Base-by-base conservation (phyloP, 1,284 basidiomycete genomes). In the Trichosporon sp. region DNA sequence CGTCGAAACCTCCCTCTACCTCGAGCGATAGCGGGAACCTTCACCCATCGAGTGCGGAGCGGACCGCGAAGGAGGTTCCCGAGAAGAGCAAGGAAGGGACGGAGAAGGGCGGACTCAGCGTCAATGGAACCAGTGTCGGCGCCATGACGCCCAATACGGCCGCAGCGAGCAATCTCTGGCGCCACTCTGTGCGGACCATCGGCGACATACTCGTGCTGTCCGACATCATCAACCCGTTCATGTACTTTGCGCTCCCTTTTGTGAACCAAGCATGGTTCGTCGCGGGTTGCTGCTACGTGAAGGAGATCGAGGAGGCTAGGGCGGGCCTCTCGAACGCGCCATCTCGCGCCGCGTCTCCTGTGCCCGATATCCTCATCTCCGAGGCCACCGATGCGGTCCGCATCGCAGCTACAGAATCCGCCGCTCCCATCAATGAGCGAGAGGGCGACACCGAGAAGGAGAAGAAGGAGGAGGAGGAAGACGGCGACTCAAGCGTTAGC, bases 271-370 rank as follows among this genome's bases (percentile, higher is more conserved):
- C 76, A 14, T 76, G 75, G 63, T 73, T 73, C 64, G 76, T 77
- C 31, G 76, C 76, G 26, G 76, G 75, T 2, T 76, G 73, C 48
- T 77, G 75, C 70, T 77, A 77, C 68, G 68, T 77, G 67, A 77
- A 75, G 65, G 76, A 73, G 68, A 72, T 69, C 32, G 70, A 70
- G 61, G 14, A 64, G 12, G 35, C 51, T 19, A 19, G 51, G 19
- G 19, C 21, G 4, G 51, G 51, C 1, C 16, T 16, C 7, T 54
- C 51, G 1, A 7, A 2, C 5, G 51, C 51, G 4, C 51, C 51
- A 10, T 54, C 51, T 4, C 51, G 51, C 6, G 51, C 51, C 19
- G 16, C 5, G 8, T 54, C 51, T 8, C 51, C 51, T 10, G 51
- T 54, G 6, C 19, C 51, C 8, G 51, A 54, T 5, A 16, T 54